A percentile compares a stretch with the other conserved stretches of the same genome.
Conservation (phyloP, 2,329 filamentous ascomycete species). For the Cladophialophora chaetospira region DNA sequence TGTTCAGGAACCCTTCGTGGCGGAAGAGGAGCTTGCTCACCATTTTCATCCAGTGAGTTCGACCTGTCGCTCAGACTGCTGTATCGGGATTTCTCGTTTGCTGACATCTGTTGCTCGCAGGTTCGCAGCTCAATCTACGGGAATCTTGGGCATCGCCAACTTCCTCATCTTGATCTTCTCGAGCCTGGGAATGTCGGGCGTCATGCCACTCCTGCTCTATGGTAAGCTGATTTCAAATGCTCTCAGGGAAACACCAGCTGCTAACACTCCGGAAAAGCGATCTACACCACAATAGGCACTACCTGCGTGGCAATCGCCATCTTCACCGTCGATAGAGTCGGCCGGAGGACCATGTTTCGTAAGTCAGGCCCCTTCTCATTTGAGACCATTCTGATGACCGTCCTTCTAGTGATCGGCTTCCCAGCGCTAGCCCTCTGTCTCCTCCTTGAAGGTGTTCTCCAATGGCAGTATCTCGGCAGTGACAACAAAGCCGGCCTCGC, state of each 20-base stretch:
- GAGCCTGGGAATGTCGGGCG: conserved; percentile 40
- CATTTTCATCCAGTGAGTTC: conserved; percentile 22
- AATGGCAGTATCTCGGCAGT: conserved; percentile 40
- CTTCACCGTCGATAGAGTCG: conserved; percentile 69
- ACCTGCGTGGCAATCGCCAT: conserved; percentile 65
- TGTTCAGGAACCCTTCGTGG: conserved; percentile 25
- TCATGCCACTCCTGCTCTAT: conserved; percentile 47
- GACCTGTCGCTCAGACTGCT: neutral
- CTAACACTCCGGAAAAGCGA: conserved; percentile 7
- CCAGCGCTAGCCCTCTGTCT: conserved; percentile 43
- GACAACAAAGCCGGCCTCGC: conserved; percentile 38
- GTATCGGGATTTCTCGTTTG: neutral
- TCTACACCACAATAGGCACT: conserved; percentile 60
- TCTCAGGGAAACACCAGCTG: no score
- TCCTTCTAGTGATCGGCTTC: conserved; percentile 29
- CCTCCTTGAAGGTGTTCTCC: conserved; percentile 42
- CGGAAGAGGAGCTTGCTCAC: conserved; percentile 18
- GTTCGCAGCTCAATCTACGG: conserved; percentile 36
- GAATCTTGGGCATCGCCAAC: conserved; percentile 38
- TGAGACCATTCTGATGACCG: no score
- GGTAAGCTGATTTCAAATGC: conserved; percentile 29
- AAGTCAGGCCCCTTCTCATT: no score
- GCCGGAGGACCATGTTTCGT: conserved; percentile 51
- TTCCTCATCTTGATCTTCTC: conserved; percentile 45
- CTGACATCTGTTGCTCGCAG: neutral